These are phyloP conservation scores for Debaryomyces robertsiae DNA, from an alignment of 1,139 yeast genomes.

Conservation along the genomic window DNA sequence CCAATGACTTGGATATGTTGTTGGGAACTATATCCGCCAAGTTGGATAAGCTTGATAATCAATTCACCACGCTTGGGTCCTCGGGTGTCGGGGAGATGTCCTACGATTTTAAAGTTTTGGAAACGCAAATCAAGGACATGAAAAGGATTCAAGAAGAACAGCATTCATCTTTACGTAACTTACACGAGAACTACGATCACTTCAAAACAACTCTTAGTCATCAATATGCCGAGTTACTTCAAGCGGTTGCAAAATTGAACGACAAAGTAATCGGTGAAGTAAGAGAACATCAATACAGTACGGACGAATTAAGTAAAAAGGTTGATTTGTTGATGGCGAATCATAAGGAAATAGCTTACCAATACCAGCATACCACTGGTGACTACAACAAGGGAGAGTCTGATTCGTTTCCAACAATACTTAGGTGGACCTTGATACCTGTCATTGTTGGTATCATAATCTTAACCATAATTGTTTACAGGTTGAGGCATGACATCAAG, in stretches of 20 bases:
- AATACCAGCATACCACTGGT: constrained; percentile 24
- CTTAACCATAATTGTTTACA: constrained; percentile 43
- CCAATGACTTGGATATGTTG: neutral
- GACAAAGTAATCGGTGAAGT: constrained; percentile 49
- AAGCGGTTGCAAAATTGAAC: constrained; percentile 36
- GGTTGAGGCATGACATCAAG: constrained; percentile 56
- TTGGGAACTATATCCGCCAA: constrained; percentile 10
- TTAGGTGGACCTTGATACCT: constrained; percentile 48
- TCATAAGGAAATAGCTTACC: constrained; percentile 42
- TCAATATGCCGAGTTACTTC: constrained; percentile 41
- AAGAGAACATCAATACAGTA: constrained; percentile 43
- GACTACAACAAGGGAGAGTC: constrained; percentile 14
- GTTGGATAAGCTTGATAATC: constrained; percentile 12
- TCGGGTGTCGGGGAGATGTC: constrained; percentile 5
- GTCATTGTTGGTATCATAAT: constrained; percentile 40
- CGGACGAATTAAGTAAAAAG: constrained; percentile 38
- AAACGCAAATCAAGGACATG: constrained; percentile 21
- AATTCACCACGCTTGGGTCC: constrained; percentile 5
- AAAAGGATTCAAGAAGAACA: constrained; percentile 22
- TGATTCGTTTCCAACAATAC: constrained; percentile 22
- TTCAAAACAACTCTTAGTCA: constrained; percentile 31
- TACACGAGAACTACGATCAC: constrained; percentile 23
- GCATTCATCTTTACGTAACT: constrained; percentile 16
- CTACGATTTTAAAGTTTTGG: constrained; percentile 15
- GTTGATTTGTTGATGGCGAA: constrained; percentile 47